Evolutionary conservation across 805 yeast genomes (phyloP).

Genomic region (Candida nanaspora): DNA sequence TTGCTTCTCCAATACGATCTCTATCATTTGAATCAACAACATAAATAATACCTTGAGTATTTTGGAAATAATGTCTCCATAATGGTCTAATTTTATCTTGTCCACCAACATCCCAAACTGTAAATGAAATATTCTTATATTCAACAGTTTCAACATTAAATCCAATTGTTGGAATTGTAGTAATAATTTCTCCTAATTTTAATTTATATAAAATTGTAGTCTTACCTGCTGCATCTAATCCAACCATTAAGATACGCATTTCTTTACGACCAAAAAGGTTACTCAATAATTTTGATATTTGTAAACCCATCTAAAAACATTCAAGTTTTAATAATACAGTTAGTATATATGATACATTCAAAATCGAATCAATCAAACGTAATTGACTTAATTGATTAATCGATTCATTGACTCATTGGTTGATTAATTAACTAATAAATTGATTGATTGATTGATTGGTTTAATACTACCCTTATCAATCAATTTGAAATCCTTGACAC

Average conservation of each 20-base stretch:
- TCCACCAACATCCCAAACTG: constrained; percentile 99
- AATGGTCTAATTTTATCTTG: constrained; percentile 97
- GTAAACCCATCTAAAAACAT: constrained; percentile 70
- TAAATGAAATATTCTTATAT: constrained; percentile 92
- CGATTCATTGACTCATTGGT: neutral
- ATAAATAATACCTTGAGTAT: constrained; percentile 96
- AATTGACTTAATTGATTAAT: no score
- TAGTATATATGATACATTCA: neutral
- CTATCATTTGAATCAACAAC: constrained; percentile 98
- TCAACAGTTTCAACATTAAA: constrained; percentile 97
- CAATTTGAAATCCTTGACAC: no score
- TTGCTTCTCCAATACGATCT: constrained; percentile 95
- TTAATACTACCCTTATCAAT: no score
- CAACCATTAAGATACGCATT: constrained; percentile 97
- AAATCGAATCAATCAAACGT: neutral
- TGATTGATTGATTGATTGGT: neutral
- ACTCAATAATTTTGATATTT: constrained; percentile 86
- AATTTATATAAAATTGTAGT: constrained; percentile 93
- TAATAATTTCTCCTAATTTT: constrained; percentile 92
- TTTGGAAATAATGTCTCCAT: constrained; percentile 99
- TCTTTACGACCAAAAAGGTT: constrained; percentile 97
- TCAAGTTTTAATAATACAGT: neutral
- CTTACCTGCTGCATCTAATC: constrained; percentile 98
- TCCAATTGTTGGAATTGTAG: constrained; percentile 95
- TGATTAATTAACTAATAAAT: no score